phyloP scores from a whole-genome alignment of 805 yeast species.

The Saccharomycopsis oosterbeekiorum region DNA sequence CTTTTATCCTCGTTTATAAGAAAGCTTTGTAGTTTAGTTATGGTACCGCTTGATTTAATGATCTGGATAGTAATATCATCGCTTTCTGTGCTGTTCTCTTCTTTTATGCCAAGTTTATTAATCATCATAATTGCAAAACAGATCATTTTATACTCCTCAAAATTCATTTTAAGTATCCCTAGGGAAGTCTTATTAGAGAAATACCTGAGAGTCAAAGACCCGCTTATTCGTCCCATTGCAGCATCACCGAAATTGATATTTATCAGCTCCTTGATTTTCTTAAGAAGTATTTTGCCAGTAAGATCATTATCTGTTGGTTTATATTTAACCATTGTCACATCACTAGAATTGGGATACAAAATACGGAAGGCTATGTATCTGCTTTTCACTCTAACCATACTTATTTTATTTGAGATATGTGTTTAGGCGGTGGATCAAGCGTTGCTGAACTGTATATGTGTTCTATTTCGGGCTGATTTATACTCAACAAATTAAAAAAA shows the following conservation, averaged over 20 bases:
- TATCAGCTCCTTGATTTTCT: slow-evolving; percentile 1
- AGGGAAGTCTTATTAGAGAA: slow-evolving; percentile 14
- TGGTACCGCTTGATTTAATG: slow-evolving; percentile 14
- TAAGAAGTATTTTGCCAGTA: neutral
- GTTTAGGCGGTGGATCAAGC: too few relatives aligned
- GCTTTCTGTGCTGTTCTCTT: neutral
- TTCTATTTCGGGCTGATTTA: too few relatives aligned
- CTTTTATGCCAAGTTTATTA: neutral
- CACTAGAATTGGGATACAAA: slow-evolving; percentile 9
- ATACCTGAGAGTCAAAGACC: slow-evolving; percentile 9
- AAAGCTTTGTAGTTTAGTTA: slow-evolving; percentile 15
- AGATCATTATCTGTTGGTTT: slow-evolving; percentile 6
- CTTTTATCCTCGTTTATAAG: slow-evolving; percentile 9
- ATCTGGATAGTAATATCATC: slow-evolving; percentile 6
- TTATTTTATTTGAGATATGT: neutral
- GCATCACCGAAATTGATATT: slow-evolving; percentile 11
- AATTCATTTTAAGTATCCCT: slow-evolving; percentile 11
- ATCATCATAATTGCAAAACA: slow-evolving; percentile 9
- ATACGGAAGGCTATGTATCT: slow-evolving; percentile 15
- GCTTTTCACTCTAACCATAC: slow-evolving; percentile 18
- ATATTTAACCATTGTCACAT: neutral
- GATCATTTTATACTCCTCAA: slow-evolving; percentile 13
- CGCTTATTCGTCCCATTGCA: slow-evolving; percentile 7
- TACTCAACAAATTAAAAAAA: too few relatives aligned
- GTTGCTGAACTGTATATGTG: too few relatives aligned